Conservation (phyloP, 306 rosid species). For the Pachyrhizus erosus region DNA sequence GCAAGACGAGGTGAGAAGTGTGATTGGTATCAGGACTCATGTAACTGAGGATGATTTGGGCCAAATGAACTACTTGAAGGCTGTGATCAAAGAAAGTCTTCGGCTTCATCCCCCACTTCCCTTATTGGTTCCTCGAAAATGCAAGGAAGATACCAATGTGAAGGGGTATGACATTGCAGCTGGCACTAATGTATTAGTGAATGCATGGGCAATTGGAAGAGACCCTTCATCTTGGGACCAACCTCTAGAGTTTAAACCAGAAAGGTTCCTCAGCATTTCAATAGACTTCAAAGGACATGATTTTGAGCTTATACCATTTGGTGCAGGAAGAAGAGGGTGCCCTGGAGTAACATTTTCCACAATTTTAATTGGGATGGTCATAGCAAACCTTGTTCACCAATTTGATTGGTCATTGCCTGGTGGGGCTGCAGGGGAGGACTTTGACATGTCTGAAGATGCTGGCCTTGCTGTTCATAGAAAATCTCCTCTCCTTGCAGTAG, state of each 20-base stretch:
- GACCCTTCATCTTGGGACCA: slow-evolving; percentile 39
- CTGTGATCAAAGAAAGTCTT: slow-evolving; percentile 45
- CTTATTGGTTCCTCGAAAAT: slow-evolving; percentile 24
- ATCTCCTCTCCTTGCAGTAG: neutral
- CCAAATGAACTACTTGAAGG: slow-evolving; percentile 44
- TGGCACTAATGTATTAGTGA: slow-evolving; percentile 39
- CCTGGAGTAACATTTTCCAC: slow-evolving; percentile 28
- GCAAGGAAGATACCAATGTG: slow-evolving; percentile 21
- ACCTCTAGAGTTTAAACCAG: slow-evolving; percentile 44
- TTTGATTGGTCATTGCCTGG: slow-evolving; percentile 33
- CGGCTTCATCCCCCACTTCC: slow-evolving; percentile 35
- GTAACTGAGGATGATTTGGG: slow-evolving; percentile 38
- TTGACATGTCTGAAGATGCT: slow-evolving; percentile 29
- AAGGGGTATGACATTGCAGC: slow-evolving; percentile 44
- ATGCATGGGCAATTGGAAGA: slow-evolving; percentile 39
- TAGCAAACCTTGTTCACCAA: slow-evolving; percentile 30
- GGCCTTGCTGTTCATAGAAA: slow-evolving; percentile 22
- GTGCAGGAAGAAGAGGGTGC: slow-evolving; percentile 50
- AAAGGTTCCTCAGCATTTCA: slow-evolving; percentile 32
- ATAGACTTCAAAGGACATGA: slow-evolving; percentile 39
- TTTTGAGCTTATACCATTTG: slow-evolving; percentile 43
- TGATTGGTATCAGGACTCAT: slow-evolving; percentile 13
- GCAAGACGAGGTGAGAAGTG: slow-evolving; percentile 42
- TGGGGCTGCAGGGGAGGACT: neutral
- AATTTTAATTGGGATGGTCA: neutral